Evolutionary conservation across 2,329 filamentous ascomycete species (phyloP).

Genomic region (Hirsutella minnesotensis): DNA sequence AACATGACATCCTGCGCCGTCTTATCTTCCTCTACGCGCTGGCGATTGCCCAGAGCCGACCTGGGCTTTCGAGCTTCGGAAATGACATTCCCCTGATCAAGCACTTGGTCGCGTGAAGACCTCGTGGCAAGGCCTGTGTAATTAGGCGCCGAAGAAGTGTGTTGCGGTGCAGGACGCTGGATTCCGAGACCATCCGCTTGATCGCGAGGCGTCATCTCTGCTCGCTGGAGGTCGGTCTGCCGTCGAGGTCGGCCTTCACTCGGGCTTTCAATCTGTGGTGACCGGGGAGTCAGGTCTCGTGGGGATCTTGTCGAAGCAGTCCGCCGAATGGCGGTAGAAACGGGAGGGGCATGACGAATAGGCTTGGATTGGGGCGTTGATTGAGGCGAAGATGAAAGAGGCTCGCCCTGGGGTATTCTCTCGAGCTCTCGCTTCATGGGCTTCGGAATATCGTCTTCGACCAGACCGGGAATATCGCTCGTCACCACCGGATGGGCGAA

Average conservation of each 20-base stretch:
- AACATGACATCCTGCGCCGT: conserved; percentile 81
- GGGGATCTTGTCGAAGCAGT: conserved; percentile 25
- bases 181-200: conserved; percentile 38
- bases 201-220: conserved; percentile 33
- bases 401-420: conserved; percentile 19
- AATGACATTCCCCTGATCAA: conserved; percentile 13
- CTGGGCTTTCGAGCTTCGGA: conserved; percentile 21
- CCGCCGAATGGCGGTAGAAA: conserved; percentile 18
- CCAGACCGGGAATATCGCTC: conserved; percentile 65
- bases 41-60: conserved; percentile 13
- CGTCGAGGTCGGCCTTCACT: conserved; percentile 23
- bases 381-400: conserved; percentile 14
- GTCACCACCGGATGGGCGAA: conserved; percentile 66
- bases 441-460: conserved; percentile 59
- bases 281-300: conserved; percentile 26
- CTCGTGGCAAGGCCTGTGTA: conserved; percentile 21
- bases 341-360: conserved; percentile 26
- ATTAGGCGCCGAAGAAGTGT: conserved; percentile 36
- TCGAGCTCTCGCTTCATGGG: conserved; percentile 23
- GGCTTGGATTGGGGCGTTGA: conserved; percentile 3
- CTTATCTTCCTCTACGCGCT: conserved; percentile 50
- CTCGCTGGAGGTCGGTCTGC: conserved; percentile 17
- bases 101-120: conserved; percentile 11
- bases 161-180: conserved; percentile 31
- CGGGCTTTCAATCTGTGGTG: conserved; percentile 32